Evolutionary conservation across 2,329 filamentous ascomycete species (phyloP).

Genomic region (Cercospora janseana): DNA sequence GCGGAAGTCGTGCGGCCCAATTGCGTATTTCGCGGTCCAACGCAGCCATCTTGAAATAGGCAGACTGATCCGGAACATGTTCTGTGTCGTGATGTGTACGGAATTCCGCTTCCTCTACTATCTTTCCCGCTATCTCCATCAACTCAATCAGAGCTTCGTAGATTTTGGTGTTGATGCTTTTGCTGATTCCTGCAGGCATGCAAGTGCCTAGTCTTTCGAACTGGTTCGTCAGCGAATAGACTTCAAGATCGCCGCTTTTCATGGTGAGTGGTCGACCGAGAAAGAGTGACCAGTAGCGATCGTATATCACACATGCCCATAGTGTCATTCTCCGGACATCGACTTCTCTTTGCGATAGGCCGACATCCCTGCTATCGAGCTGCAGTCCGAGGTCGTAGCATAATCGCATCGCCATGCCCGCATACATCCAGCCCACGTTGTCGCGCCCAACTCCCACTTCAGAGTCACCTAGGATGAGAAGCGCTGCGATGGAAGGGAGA

Average conservation of each 20-base stretch:
- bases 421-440: conserved; percentile 32
- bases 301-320: conserved; percentile 33
- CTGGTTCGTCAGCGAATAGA: conserved; percentile 28
- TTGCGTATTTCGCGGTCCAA: conserved; percentile 30
- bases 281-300: conserved; percentile 32
- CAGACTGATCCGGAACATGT: conserved; percentile 27
- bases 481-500: conserved; percentile 29
- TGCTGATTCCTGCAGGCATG: conserved; percentile 26
- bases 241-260: conserved; percentile 30
- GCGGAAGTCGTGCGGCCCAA: conserved; percentile 27
- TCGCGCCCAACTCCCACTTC: conserved; percentile 31
- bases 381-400: conserved; percentile 32
- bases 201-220: conserved; percentile 31
- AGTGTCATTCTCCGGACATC: conserved; percentile 31
- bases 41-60: conserved; percentile 31
- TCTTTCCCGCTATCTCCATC: conserved; percentile 33
- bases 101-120: conserved; percentile 30
- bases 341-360: conserved; percentile 27
- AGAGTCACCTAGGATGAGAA: conserved; percentile 29
- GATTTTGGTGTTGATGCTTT: conserved; percentile 29
- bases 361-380: conserved; percentile 29
- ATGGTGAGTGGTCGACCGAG: conserved; percentile 31
- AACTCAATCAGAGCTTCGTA: conserved; percentile 32
- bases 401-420: conserved; percentile 31
- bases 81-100: conserved; percentile 17